These are phyloP conservation scores for Herpetomonas tarakana DNA, from an alignment of 208 protist genomes.

Conservation along the genomic window DNA sequence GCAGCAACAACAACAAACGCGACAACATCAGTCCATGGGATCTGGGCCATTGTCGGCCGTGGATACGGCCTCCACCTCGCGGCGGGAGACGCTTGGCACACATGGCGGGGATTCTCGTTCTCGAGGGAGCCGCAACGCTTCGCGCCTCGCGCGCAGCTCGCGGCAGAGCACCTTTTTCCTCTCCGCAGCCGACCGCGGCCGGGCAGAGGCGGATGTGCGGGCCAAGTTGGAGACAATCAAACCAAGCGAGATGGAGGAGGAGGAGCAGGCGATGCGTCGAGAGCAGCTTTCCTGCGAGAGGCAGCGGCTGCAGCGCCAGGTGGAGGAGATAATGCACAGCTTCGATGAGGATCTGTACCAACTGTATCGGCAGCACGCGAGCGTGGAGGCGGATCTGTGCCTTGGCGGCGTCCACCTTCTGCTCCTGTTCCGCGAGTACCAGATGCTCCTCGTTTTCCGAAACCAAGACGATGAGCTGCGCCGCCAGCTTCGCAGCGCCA, in stretches of 20 bases:
- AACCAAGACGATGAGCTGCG: constrained; percentile 80
- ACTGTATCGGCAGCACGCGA: constrained; percentile 79
- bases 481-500: constrained; percentile 44
- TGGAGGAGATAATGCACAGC: constrained; percentile 34
- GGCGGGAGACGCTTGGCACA: background rate
- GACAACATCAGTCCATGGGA: background rate
- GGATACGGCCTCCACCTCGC: background rate
- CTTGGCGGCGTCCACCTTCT: constrained; percentile 90
- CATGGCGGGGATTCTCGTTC: background rate
- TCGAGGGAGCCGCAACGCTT: constrained; percentile 9
- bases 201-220: constrained; percentile 80
- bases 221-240: constrained; percentile 82
- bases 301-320: constrained; percentile 40
- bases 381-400: constrained; percentile 93
- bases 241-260: constrained; percentile 74
- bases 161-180: constrained; percentile 44
- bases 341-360: constrained; percentile 82
- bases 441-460: constrained; percentile 94
- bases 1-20: constrained; percentile 6
- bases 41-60: background rate
- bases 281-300: constrained; percentile 66
- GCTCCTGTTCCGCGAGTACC: constrained; percentile 93
- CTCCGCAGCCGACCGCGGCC: constrained; percentile 55
- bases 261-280: constrained; percentile 68
- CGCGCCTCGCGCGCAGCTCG: constrained; percentile 25